Evolutionary conservation across 2,329 filamentous ascomycete genomes (phyloP).

Genomic region (Bipolaris bicolor): DNA sequence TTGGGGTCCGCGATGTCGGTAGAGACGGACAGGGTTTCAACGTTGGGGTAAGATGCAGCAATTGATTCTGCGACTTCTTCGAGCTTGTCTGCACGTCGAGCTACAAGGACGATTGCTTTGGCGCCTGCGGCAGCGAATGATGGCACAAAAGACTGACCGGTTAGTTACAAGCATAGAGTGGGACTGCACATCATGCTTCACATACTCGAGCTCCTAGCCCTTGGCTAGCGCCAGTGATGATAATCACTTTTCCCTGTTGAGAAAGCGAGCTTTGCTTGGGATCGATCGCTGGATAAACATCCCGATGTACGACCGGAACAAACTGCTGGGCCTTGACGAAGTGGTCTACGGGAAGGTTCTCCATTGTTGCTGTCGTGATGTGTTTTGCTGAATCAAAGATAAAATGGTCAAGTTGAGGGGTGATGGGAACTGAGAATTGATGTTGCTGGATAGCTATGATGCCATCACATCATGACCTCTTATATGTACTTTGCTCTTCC

Average conservation of each 20-base stretch:
- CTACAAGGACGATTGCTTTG: slow-evolving; percentile 47
- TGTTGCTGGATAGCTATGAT: not conserved
- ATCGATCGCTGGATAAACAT: slow-evolving; percentile 51
- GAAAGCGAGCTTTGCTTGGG: slow-evolving; percentile 41
- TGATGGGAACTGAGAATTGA: not conserved
- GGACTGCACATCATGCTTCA: not conserved
- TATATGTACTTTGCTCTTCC: not conserved
- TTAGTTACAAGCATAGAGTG: not conserved
- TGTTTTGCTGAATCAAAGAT: not conserved
- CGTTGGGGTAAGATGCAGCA: slow-evolving; percentile 34
- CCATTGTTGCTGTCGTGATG: slow-evolving; percentile 8
- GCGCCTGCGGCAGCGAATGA: slow-evolving; percentile 47
- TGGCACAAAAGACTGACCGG: slow-evolving; percentile 35
- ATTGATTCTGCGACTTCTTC: slow-evolving; percentile 32
- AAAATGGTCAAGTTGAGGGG: not conserved
- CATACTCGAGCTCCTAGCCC: slow-evolving; percentile 45
- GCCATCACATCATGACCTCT: not conserved
- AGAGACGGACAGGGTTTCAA: slow-evolving; percentile 38
- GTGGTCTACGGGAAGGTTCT: slow-evolving; percentile 24
- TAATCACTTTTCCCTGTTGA: slow-evolving; percentile 46
- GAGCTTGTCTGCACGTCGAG: slow-evolving; percentile 37
- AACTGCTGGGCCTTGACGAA: slow-evolving; percentile 25
- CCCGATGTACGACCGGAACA: slow-evolving; percentile 35
- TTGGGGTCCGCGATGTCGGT: slow-evolving; percentile 40
- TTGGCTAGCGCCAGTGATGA: slow-evolving; percentile 53